Evolutionary conservation across 805 yeast species (phyloP).

Genomic region (Wickerhamiella azymoides): DNA sequence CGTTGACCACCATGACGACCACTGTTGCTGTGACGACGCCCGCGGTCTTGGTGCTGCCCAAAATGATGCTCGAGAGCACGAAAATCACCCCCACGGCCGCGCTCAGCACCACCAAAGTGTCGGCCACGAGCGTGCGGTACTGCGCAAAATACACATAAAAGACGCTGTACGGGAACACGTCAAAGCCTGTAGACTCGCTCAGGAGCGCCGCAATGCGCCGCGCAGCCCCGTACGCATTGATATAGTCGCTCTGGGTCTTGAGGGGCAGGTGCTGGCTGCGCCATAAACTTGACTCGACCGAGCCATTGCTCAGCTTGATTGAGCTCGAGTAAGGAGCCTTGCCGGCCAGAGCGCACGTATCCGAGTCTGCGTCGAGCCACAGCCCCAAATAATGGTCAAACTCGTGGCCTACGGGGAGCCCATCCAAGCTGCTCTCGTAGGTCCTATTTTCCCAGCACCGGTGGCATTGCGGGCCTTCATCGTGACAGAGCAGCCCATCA

Average conservation of each 20-base stretch:
- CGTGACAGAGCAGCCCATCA: constrained; percentile 15
- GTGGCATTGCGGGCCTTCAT: constrained; percentile 42
- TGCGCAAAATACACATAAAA: constrained; percentile 90
- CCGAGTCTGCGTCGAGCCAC: constrained; percentile 68
- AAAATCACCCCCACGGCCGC: constrained; percentile 17
- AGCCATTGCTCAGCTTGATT: constrained; percentile 20
- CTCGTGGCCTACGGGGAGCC: constrained; percentile 63
- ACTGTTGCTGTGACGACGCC: constrained; percentile 44
- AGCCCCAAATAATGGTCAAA: constrained; percentile 59
- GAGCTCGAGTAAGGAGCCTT: constrained; percentile 75
- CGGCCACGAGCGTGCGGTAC: constrained; percentile 49
- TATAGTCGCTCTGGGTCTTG: constrained; percentile 72
- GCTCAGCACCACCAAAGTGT: constrained; percentile 40
- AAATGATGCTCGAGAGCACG: constrained; percentile 36
- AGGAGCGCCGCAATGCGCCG: constrained; percentile 47
- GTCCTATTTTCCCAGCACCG: constrained; percentile 51
- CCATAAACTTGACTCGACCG: constrained; percentile 30
- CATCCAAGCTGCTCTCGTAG: constrained; percentile 53
- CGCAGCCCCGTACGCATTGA: constrained; percentile 62
- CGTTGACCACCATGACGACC: constrained; percentile 47
- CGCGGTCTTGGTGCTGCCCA: constrained; percentile 58
- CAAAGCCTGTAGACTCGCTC: constrained; percentile 29
- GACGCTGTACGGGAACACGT: constrained; percentile 80
- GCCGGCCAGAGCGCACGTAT: constrained; percentile 91
- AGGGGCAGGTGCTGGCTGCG: constrained; percentile 69